These are phyloP conservation scores for Crithidia acanthocephali DNA, from an alignment of 208 protist species.

Conservation along the genomic window DNA sequence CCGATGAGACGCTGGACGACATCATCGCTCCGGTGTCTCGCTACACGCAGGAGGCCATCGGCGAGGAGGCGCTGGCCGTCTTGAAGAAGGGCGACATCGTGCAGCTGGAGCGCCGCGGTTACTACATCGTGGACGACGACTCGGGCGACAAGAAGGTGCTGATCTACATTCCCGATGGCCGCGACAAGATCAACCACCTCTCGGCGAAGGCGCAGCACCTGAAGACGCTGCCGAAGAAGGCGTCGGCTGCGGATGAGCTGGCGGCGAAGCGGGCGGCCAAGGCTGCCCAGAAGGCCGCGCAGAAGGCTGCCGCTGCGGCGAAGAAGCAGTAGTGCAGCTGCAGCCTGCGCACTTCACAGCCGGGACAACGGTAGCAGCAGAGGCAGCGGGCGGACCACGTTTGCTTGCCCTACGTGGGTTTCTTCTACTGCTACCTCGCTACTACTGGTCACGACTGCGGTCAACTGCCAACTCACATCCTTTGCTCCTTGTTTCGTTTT, in stretches of 20 bases:
- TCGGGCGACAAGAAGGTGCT: constrained; percentile 57
- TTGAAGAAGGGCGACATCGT: constrained; percentile 94
- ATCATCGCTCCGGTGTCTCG: constrained; percentile 93
- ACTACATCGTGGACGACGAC: constrained; percentile 96
- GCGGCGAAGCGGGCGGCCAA: constrained; percentile 86
- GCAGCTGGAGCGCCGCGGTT: constrained; percentile 98
- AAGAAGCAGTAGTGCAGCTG: constrained; percentile 9
- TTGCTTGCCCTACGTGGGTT: too few species aligned
- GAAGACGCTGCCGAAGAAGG: constrained; percentile 72
- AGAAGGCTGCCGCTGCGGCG: constrained; percentile 55
- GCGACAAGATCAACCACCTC: constrained; percentile 92
- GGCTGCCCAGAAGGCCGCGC: constrained; percentile 84
- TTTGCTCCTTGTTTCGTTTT: too few species aligned
- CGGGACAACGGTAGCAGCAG: too few species aligned
- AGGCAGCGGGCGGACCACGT: too few species aligned
- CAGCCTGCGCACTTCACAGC: too few species aligned
- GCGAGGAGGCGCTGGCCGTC: constrained; percentile 84
- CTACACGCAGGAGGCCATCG: constrained; percentile 76
- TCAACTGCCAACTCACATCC: too few species aligned
- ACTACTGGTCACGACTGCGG: too few species aligned
- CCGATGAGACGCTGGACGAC: constrained; percentile 93
- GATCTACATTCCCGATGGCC: constrained; percentile 88
- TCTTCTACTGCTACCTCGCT: too few species aligned
- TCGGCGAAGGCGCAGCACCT: constrained; percentile 91
- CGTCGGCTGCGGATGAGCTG: constrained; percentile 81